Conservation (phyloP, 257 asterid genomes). For the Petunia secreta region DNA sequence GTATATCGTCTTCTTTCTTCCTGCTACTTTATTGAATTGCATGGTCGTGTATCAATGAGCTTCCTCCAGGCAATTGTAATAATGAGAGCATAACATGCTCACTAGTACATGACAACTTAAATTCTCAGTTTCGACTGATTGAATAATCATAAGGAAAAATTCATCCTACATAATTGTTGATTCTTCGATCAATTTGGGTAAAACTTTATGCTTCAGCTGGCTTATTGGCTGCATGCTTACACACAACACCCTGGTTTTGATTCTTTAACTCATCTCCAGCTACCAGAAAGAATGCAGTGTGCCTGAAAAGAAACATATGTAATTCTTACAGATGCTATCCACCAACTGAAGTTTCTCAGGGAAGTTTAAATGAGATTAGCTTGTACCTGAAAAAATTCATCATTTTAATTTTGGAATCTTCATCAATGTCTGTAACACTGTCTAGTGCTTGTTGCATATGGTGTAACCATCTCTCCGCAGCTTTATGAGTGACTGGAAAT, state of each 20-base stretch:
- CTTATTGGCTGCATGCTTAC: conserved; percentile 65
- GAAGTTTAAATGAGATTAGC: conserved; percentile 6
- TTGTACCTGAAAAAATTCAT: conserved; percentile 77
- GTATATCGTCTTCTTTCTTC: neutral
- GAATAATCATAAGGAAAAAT: neutral
- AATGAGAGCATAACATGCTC: neutral
- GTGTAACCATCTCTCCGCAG: conserved; percentile 96
- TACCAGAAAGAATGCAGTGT: conserved; percentile 92
- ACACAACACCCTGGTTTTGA: conserved; percentile 51
- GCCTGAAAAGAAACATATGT: conserved; percentile 45
- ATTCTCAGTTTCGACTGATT: neutral
- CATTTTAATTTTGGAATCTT: conserved; percentile 82
- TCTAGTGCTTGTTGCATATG: conserved; percentile 93
- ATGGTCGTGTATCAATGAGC: neutral
- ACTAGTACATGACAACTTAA: neutral
- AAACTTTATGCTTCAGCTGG: conserved; percentile 43
- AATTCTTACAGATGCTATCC: neutral
- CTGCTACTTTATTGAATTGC: neutral
- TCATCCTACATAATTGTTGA: neutral
- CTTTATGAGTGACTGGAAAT: conserved; percentile 82
- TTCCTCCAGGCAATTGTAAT: neutral
- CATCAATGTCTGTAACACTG: conserved; percentile 60
- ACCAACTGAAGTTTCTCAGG: neutral
- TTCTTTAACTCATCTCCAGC: conserved; percentile 88
- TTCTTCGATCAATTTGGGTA: conserved; percentile 18